These are phyloP conservation scores for Rosa rugosa DNA, from an alignment of 306 rosid species.

Conservation along the genomic window DNA sequence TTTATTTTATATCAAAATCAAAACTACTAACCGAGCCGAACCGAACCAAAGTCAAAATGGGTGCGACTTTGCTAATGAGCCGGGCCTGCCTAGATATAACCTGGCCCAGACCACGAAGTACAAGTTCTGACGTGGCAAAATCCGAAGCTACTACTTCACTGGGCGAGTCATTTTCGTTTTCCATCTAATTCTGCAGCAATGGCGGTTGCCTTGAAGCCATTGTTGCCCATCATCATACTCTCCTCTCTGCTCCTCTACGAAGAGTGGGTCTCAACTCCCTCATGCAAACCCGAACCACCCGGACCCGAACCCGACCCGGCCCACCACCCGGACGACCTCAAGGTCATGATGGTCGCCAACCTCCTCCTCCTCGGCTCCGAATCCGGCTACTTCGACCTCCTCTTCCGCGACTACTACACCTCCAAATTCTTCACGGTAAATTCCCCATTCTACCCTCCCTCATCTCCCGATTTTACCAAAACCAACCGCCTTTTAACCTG, in stretches of 20 bases:
- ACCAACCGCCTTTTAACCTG: neutral
- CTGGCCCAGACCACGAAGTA: neutral
- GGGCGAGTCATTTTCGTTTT: neutral
- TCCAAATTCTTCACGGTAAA: constrained; percentile 65
- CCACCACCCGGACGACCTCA: constrained; percentile 31
- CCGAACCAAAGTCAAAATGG: no score
- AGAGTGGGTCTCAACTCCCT: constrained; percentile 55
- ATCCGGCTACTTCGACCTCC: constrained; percentile 30
- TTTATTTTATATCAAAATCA: no score
- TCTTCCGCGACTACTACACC: constrained; percentile 50
- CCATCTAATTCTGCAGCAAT: constrained; percentile 5
- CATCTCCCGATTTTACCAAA: neutral
- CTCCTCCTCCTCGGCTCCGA: constrained; percentile 59
- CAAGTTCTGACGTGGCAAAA: neutral
- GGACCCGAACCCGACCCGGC: constrained; percentile 11
- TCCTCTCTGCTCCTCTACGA: constrained; percentile 41
- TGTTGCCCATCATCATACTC: constrained; percentile 31
- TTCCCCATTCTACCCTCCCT: neutral
- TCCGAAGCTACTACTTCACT: neutral
- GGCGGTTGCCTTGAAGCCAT: constrained; percentile 40
- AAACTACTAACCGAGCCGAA: no score
- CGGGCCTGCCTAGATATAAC: neutral
- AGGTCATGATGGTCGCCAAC: constrained; percentile 64
- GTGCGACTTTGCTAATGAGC: no score
- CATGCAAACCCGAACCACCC: constrained; percentile 41